Conservation (phyloP, 2,329 filamentous ascomycete species). For the Karstenula rhodostoma region DNA sequence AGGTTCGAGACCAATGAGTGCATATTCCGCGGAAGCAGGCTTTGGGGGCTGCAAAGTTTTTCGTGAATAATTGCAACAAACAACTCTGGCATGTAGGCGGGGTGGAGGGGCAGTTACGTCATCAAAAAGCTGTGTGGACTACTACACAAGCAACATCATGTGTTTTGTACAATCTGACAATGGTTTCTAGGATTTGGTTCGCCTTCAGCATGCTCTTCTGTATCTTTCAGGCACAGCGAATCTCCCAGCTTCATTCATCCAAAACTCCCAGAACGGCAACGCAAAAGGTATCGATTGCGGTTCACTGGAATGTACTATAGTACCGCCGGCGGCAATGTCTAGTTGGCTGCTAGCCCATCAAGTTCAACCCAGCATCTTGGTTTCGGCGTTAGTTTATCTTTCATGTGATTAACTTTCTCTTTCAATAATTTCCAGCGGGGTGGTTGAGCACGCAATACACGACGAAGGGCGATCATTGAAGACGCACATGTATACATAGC, state of each 20-base stretch:
- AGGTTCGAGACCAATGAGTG: neutral
- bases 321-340: neutral
- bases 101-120: constrained; percentile 5
- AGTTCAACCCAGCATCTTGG: neutral
- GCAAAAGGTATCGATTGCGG: no score
- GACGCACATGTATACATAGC: no score
- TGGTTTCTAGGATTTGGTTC: no score
- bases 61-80: constrained; percentile 5
- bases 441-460: neutral
- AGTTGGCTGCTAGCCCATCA: neutral
- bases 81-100: neutral
- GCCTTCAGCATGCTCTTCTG: no score
- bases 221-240: no score
- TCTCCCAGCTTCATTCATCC: no score
- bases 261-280: no score
- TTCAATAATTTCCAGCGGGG: neutral
- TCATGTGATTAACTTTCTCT: neutral
- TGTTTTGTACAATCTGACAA: no score
- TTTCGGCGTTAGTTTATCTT: neutral
- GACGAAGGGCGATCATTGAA: neutral
- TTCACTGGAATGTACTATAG: neutral
- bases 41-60: neutral
- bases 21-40: neutral
- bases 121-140: neutral
- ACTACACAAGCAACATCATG: no score